Conservation (phyloP, 495 filamentous ascomycete genomes). For the Penicillium cataractarum region DNA sequence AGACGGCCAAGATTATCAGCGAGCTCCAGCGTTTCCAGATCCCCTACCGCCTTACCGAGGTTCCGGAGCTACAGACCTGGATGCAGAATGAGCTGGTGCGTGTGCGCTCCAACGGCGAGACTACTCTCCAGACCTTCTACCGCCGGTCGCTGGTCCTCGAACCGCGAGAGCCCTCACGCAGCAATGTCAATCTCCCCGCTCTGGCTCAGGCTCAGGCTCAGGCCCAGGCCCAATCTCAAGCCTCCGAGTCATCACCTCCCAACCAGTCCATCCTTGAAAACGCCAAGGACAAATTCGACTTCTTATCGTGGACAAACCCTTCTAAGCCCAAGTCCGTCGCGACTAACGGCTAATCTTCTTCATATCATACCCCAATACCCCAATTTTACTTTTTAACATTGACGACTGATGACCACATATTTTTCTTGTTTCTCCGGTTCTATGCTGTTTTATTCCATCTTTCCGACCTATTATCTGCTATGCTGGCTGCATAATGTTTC, state of each 20-base stretch:
- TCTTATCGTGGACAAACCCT: constrained; percentile 57
- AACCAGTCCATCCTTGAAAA: constrained; percentile 56
- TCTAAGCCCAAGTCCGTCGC: constrained; percentile 53
- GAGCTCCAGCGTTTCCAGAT: constrained; percentile 97
- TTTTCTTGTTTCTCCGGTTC: constrained; percentile 18
- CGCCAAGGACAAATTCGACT: constrained; percentile 59
- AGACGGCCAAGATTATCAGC: constrained; percentile 92
- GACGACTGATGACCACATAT: constrained; percentile 29
- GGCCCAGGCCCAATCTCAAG: neutral
- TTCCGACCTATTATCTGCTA: constrained; percentile 16
- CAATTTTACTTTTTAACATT: constrained; percentile 10
- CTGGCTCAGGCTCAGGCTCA: constrained; percentile 17
- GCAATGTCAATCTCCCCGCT: constrained; percentile 19
- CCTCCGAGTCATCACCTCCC: constrained; percentile 33
- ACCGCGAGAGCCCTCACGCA: constrained; percentile 62
- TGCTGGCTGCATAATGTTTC: constrained; percentile 27
- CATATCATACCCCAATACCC: constrained; percentile 13
- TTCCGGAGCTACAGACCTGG: constrained; percentile 94
- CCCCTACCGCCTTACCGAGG: constrained; percentile 81
- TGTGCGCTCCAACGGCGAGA: constrained; percentile 77
- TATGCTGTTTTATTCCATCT: constrained; percentile 11
- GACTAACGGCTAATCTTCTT: constrained; percentile 42
- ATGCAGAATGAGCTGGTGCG: constrained; percentile 82
- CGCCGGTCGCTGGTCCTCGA: constrained; percentile 88
- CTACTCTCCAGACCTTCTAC: constrained; percentile 78